Conservation (phyloP, 2,329 filamentous ascomycete species). For the Phialophora tarda region DNA sequence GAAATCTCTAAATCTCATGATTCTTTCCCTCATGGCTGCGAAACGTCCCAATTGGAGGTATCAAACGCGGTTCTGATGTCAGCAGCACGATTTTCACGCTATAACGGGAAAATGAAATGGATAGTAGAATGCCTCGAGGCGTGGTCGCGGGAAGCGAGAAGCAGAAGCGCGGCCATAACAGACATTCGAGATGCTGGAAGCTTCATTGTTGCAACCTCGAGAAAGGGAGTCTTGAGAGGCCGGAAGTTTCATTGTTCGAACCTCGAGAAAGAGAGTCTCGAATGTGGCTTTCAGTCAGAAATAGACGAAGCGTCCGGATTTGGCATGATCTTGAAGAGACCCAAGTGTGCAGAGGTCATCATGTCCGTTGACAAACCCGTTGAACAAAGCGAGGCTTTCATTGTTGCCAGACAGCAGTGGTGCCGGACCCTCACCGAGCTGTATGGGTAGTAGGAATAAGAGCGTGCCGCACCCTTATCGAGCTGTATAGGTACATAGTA, state of each 20-base stretch:
- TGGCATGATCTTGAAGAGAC: not conserved
- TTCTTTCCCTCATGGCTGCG: not conserved
- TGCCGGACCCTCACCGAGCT: not conserved
- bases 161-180: not conserved
- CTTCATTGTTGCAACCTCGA: not conserved
- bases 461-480: not conserved
- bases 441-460: not conserved
- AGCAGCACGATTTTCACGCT: not conserved
- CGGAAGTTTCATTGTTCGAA: not conserved
- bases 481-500: not conserved
- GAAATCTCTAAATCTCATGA: slow-evolving; percentile 9
- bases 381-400: not conserved
- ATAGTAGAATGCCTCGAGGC: not conserved
- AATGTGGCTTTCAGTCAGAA: not conserved
- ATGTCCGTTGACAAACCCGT: not conserved
- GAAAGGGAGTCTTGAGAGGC: not conserved
- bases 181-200: not conserved
- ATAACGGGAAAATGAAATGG: not conserved
- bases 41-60: not conserved
- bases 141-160: not conserved
- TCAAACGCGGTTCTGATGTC: not conserved
- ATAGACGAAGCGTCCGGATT: slow-evolving; percentile 1
- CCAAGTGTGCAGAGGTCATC: not conserved
- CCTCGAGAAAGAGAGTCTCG: not conserved
- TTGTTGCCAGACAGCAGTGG: not conserved